Evolutionary conservation across 2,329 filamentous ascomycete genomes (phyloP), one percentile per base, ranked within the genome.

Genomic region (Chaetoscypha palmicola): DNA sequence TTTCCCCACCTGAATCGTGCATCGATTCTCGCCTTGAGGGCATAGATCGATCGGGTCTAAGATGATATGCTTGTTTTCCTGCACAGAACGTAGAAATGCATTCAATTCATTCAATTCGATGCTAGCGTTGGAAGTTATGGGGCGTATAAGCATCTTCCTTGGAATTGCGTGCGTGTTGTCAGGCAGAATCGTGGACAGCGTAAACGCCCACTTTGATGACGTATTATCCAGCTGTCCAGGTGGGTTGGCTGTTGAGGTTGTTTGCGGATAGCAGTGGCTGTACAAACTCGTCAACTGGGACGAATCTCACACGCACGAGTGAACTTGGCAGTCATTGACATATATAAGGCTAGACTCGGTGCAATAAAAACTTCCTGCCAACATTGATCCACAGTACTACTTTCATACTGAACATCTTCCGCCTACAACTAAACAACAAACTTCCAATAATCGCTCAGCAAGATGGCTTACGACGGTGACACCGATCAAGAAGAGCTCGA

Each of bases 401-500:
- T 14, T 31, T 31, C 16, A 11, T 14, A 31, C n/a, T 17, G 19
- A 38, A 33, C 12, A 12, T 14, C 19, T 14, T 5, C 8, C n/a
- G 14, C 5, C 23, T 20, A 38, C 22, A 22, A 14, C n/a, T 17
- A 38, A 38, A 9, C 39, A 10, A 31, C n/a, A n/a, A n/a, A n/a
- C n/a, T n/a, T n/a, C n/a, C n/a, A n/a, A n/a, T n/a, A n/a, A n/a
- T n/a, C n/a, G n/a, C n/a, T n/a, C n/a, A n/a, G 21, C 31, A 16
- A 26, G 22, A 21, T 26, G 31, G 19, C 20, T 16, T 5, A 34
- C 23, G 34, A 22, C 10, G 26, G 20, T 11, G 40, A 43, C 16
- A 43, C 40, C 23, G 40, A 43, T 19, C n/a, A 43, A 2, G 40
- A 43, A 23, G 40, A 43, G 31, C 33, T 36, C 8, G 22, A 44